Percentiles rank a stretch among this genome's conserved stretches.
Conservation (phyloP, 257 asterid species). For the Capsicum chinense region DNA sequence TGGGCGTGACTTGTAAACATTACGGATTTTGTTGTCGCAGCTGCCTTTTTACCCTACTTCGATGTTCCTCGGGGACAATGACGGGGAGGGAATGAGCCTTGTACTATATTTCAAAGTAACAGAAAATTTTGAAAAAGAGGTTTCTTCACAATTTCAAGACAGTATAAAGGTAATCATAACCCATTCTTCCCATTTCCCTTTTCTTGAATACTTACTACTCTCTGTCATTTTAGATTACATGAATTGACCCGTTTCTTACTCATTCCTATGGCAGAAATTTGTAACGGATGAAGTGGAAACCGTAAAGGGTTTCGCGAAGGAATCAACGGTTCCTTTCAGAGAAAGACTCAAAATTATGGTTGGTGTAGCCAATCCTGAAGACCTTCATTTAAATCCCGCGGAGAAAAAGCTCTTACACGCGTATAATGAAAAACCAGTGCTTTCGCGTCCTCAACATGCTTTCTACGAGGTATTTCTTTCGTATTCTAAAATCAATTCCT, state of each 20-base stretch:
- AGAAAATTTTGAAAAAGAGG: constrained; percentile 58
- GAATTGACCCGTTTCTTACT: neutral
- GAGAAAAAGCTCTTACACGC: constrained; percentile 85
- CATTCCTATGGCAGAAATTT: constrained; percentile 51
- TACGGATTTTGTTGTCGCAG: constrained; percentile 44
- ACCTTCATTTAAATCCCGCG: constrained; percentile 69
- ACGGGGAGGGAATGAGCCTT: constrained; percentile 91
- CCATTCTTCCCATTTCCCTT: neutral
- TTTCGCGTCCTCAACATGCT: constrained; percentile 89
- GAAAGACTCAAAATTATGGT: constrained; percentile 89
- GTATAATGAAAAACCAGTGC: constrained; percentile 87
- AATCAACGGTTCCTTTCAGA: constrained; percentile 62
- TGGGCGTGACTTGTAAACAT: neutral
- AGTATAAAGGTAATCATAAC: constrained; percentile 61
- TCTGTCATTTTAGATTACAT: neutral
- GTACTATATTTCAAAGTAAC: constrained; percentile 74
- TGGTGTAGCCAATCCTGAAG: constrained; percentile 78
- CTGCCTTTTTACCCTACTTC: constrained; percentile 86
- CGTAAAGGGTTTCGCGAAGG: constrained; percentile 67
- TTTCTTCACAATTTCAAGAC: constrained; percentile 53
- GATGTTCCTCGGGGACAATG: constrained; percentile 73
- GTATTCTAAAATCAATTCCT: neutral
- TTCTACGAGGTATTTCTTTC: constrained; percentile 59
- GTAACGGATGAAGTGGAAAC: constrained; percentile 68
- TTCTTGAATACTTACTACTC: neutral